Base-by-base conservation (phyloP, 805 yeast species). In the Candida fluviatilis region DNA sequence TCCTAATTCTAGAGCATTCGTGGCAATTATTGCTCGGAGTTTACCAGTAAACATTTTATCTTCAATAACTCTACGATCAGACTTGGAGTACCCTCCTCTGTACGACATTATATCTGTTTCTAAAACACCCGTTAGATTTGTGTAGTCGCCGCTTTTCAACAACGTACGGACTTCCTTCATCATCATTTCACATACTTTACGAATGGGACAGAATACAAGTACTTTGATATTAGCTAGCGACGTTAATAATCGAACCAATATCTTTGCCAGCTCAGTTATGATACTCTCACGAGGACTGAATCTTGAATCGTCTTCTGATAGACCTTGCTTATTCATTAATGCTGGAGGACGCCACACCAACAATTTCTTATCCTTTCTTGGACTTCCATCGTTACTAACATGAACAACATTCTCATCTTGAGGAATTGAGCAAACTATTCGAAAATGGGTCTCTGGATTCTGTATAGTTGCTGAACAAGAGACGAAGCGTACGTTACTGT, bases 1-100 rank as follows among this genome's bases (percentile, higher is more conserved):
- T 42, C 99, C 99, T 34, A 93, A 72, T 54, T 93, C 99, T 40
- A 93, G 64, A 0, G 99, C 99, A 60, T 90, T 89, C 0, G 99
- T 93, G 0, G 99, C 91, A 4, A 93, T 78, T 18, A 95, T 85
- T 0, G 96, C 97, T 41, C 82, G 70, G 18, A 93, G 60, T 38
- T 80, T 77, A 1, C 98, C 97, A 45, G 75, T 76, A 55, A 93
- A 93, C 96, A 93, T 87, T 49, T 85, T 87, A 34, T 73, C 70
- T 57, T 93, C 99, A 40, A 93, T 91, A 38, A 78, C 73, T 47
- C 99, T 74, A 47, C 99, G 72, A 52, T 91, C 98, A 2, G 74
- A 62, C 1, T 90, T 81, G 3, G 95, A 78, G 54, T 93, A 93
- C 1, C 99, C 99, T 26, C 98, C 99, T 47, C 99, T 68, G 51